Evolutionary conservation across 257 asterid genomes (phyloP).

Genomic region (Solanum peruvianum): DNA sequence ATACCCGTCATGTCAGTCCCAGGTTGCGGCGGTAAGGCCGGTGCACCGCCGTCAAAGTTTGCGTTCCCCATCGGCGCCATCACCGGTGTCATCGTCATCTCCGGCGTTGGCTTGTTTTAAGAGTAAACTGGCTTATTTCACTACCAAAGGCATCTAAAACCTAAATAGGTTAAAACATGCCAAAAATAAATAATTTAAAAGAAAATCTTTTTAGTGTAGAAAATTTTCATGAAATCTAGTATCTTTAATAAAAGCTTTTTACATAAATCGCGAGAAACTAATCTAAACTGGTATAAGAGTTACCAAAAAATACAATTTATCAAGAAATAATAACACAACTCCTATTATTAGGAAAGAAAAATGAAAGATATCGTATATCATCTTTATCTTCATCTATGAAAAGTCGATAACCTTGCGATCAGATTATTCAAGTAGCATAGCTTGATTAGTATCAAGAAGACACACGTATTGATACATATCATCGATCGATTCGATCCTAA

Average conservation of each 20-base stretch:
- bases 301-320: too few relatives aligned
- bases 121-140: background rate
- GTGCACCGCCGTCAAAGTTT: constrained; percentile 28
- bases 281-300: too few relatives aligned
- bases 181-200: too few relatives aligned
- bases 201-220: background rate
- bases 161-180: background rate
- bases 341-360: background rate
- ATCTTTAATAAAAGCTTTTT: background rate
- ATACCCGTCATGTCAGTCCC: constrained; percentile 92
- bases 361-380: rapidly evolving
- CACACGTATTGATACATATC: too few relatives aligned
- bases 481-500: background rate
- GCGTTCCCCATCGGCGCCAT: constrained; percentile 17
- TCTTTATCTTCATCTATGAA: background rate
- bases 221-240: background rate
- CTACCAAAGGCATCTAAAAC: background rate
- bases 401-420: background rate
- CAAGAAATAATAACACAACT: background rate
- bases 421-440: too few relatives aligned
- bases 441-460: background rate
- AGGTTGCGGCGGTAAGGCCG: constrained; percentile 39
- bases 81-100: constrained; percentile 81
- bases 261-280: background rate
- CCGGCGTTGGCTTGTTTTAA: background rate